These are phyloP conservation scores for Radiomyces spectabilis DNA, from an alignment of 192 early-diverging fungal species.

Conservation along the genomic window DNA sequence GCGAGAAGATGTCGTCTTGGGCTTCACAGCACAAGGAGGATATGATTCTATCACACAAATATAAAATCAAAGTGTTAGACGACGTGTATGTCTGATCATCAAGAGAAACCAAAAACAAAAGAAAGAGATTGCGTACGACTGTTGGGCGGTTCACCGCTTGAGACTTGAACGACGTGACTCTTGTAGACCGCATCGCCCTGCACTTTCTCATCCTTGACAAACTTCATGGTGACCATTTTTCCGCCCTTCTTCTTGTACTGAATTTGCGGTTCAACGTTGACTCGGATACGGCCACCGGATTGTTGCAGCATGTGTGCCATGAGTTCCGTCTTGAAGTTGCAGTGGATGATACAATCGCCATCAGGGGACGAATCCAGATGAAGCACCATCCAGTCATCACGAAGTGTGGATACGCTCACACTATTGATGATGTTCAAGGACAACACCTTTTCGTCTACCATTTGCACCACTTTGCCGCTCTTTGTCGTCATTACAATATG, in stretches of 20 bases:
- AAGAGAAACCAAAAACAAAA: no score
- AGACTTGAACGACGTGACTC: constrained; percentile 57
- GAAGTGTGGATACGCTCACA: constrained; percentile 58
- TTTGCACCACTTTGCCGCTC: constrained; percentile 43
- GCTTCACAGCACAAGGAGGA: constrained; percentile 24
- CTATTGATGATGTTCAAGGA: constrained; percentile 44
- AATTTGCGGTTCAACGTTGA: constrained; percentile 50
- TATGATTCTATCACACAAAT: constrained; percentile 25
- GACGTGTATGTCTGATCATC: no score
- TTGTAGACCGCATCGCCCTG: constrained; percentile 53
- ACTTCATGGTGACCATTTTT: constrained; percentile 67
- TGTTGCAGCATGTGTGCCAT: constrained; percentile 50
- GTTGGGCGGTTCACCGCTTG: constrained; percentile 53
- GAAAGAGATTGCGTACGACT: constrained; percentile 25
- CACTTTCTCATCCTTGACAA: constrained; percentile 58
- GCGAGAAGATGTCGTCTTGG: not conserved
- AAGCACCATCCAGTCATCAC: constrained; percentile 68
- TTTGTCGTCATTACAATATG: constrained; percentile 52
- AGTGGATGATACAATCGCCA: constrained; percentile 56
- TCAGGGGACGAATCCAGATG: constrained; percentile 48
- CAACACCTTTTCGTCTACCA: constrained; percentile 46
- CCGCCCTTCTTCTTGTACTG: constrained; percentile 66
- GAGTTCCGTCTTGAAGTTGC: constrained; percentile 69
- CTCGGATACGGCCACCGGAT: constrained; percentile 47
- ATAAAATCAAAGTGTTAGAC: no score